Evolutionary conservation across 1,139 yeast genomes (phyloP), one percentile per base, ranked within the genome.

Genomic region (Yamadazyma triangularis): DNA sequence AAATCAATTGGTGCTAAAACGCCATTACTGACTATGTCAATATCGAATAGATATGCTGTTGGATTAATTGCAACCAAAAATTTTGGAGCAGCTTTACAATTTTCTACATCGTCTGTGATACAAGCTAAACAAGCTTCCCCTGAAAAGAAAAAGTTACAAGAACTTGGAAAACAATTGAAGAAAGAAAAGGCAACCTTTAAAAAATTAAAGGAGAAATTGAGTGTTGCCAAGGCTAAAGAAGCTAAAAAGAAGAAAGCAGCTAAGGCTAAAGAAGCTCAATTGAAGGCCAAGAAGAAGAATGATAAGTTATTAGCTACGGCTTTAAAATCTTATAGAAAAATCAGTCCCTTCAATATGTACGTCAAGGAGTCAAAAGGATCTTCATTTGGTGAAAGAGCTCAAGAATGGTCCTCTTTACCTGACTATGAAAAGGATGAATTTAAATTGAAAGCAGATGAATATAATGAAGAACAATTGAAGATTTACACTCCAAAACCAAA

Each of bases 401-500:
- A 34, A 14, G 15, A 27, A 23, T 40, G 48, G 40, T 28, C 29
- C 2, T 12, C 23, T 4, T 39, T 49, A 18, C 23, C 57, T 9
- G 53, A 45, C 4, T 38, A 33, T 18, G 70, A 64, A 36, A 56
- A 54, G 42, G 55, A 44, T 9, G 32, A 29, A 4, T 63, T 34
- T 37, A 34, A 44, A 16, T 41, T 33, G 4, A 47, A 51, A 31
- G 64, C 64, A 13, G 53, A 51, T 13, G 51, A 44, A 21, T 44
- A 43, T 40, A 63, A 65, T 40, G 56, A 47, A 6, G 53, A 53
- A 31, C 47, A 46, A 30, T 37, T 42, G 28, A 35, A 51, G 27
- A 39, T 49, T 9, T 64, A 45, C 42, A 47, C 53, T 3, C 64
- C 68, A 5, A 59, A 56, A 39, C 73, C 71, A 28, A 56, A 54